A percentile compares a stretch with the other conserved stretches of the same genome.
Evolutionary conservation across 768 basidiomycete genomes (phyloP).

Genomic region (Auricularia sp.): DNA sequence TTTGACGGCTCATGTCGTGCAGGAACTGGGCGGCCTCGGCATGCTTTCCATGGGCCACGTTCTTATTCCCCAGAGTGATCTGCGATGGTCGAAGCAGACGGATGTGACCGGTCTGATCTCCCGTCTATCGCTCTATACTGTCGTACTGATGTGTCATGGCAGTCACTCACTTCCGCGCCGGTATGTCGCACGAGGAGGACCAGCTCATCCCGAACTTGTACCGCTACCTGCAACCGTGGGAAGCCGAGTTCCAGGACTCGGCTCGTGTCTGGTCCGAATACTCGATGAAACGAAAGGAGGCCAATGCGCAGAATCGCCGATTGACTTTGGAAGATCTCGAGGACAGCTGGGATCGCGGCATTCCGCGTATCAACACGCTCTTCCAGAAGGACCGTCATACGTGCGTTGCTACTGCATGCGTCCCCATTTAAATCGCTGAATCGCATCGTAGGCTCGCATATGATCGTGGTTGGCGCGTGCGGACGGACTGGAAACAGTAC

Average conservation of each 20-base stretch:
- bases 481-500: slow-evolving; percentile 97
- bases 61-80: slow-evolving; percentile 93
- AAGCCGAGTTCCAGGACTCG: slow-evolving; percentile 94
- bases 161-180: slow-evolving; percentile 98
- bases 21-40: slow-evolving; percentile 94
- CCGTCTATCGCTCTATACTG: slow-evolving; percentile 1
- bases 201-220: slow-evolving; percentile 95
- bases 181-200: slow-evolving; percentile 93
- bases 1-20: slow-evolving; percentile 3
- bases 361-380: slow-evolving; percentile 95
- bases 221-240: slow-evolving; percentile 95
- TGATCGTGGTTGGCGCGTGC: slow-evolving; percentile 97
- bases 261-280: slow-evolving; percentile 99
- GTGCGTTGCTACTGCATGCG: slow-evolving; percentile 26
- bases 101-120: slow-evolving; percentile 65
- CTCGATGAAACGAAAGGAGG: slow-evolving; percentile 98
- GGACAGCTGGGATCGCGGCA: slow-evolving; percentile 97
- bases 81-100: slow-evolving; percentile 97
- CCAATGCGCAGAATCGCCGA: slow-evolving; percentile 96
- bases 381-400: slow-evolving; percentile 99
- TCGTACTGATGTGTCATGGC: neutral
- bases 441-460: slow-evolving; percentile 62
- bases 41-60: slow-evolving; percentile 99
- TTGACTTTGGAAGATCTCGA: slow-evolving; percentile 96
- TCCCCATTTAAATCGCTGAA: slow-evolving; percentile 1